Evolutionary conservation across 106 monocot genomes (phyloP), one percentile per base, ranked within the genome.

Genomic region (Vanilla planifolia): DNA sequence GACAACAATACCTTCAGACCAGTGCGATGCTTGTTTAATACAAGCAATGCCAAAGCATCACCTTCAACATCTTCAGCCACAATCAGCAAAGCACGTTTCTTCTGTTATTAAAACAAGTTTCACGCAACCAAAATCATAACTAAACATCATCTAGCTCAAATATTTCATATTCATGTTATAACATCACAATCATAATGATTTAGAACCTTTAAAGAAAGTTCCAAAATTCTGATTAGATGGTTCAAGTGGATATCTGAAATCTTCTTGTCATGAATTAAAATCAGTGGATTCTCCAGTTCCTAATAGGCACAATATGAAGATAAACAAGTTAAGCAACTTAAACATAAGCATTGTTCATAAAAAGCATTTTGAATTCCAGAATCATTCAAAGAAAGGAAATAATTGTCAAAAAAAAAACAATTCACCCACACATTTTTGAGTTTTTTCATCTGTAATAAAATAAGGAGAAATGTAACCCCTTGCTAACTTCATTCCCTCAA

Each of bases 401-500:
- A 14, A 28, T 14, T 28, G 29, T 30, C 29, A 2, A 52, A 52
- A n/a, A n/a, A n/a, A n/a, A n/a, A n/a, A n/a, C n/a, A n/a, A 52
- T 29, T 11, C 10, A 81, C 93, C 82, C 72, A 93, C 93, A 75
- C 93, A 93, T 82, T 82, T 93, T 55, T 82, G 73, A 24, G 81
- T 85, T 73, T 89, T 89, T 33, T 43, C 51, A 77, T 93, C 79
- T 37, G 81, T 89, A 45, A 93, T 71, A 74, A 93, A 93, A 66
- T 93, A 85, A 17, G 88, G 93, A 66, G 93, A 93, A 65, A 93
- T 79, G 40, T 82, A 93, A 33, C 93, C 93, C 59, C 93, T 77
- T 0, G 60, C 73, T 65, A 93, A 63, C 72, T 93, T 93, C 93
- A 93, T 93, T 43, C 92, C 92, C 74, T 88, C 85, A 42, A 88